Evolutionary conservation across 345 rosid species (phyloP).

Genomic region (Durio zibethinus): DNA sequence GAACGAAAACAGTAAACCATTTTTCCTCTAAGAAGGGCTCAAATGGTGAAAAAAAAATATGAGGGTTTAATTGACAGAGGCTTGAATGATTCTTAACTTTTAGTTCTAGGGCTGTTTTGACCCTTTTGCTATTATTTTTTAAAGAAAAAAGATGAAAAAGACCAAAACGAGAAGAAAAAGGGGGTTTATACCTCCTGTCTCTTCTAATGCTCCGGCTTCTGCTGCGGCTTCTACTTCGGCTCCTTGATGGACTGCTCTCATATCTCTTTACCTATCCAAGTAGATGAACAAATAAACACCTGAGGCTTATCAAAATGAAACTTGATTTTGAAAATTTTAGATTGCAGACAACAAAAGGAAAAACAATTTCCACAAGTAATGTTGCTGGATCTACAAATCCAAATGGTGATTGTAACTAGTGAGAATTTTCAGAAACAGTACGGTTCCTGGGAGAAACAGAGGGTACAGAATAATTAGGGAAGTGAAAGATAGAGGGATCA

Average conservation of each 20-base stretch:
- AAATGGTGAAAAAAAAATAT: too few species aligned
- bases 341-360: background rate
- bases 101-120: too few species aligned
- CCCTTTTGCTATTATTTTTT: background rate
- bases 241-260: constrained; percentile 60
- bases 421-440: background rate
- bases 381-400: background rate
- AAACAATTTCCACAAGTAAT: background rate
- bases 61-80: too few species aligned
- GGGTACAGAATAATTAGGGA: background rate
- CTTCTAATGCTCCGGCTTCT: constrained; percentile 60
- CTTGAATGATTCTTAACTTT: too few species aligned
- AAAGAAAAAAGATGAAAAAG: background rate
- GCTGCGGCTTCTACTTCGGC: constrained; percentile 59
- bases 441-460: background rate
- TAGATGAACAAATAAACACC: background rate
- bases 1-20: too few species aligned
- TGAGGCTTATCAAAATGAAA: background rate
- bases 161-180: background rate
- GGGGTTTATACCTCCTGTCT: constrained; percentile 42
- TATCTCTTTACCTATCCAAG: constrained; percentile 60
- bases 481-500: background rate
- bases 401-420: background rate
- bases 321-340: background rate
- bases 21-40: too few species aligned